Base-by-base conservation (phyloP, 345 rosid species). In the Arabidopsis arenosa region DNA sequence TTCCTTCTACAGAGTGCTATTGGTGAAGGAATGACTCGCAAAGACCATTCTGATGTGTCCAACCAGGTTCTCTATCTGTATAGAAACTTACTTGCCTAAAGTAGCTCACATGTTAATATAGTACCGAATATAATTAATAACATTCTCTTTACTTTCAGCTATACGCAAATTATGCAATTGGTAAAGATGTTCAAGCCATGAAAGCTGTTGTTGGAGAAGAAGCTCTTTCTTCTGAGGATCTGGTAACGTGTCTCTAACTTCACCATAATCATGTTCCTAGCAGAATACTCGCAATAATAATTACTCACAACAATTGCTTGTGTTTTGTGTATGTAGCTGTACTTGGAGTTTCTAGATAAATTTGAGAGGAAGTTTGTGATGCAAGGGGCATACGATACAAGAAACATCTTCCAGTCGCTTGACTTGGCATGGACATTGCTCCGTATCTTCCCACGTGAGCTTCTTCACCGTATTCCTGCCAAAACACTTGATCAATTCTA, bases 131-230 rank as follows among this genome's bases (percentile, higher is more conserved):
- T 4, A 35, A 14, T 28, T 52, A 23, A n/a, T 13, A 45, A n/a
- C 15, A 15, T 63, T 37, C 18, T 37, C 14, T 37, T 35, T 7
- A 37, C 10, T 51, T 39, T 30, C 72, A 95, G 97, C 83, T 96
- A 12, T 96, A 96, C 70, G 99, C 99, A 73, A 96, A 96, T 74
- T 96, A 96, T 87, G 99, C 98, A n/a, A 96, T 93, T 72, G 99
- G 99, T 55, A 96, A 96, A 81, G 99, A 96, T 82, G 99, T 96
- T 26, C 98, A 96, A 78, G 99, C 99, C 53, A 96, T 96, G 99
- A 96, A 96, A 83, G 98, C 98, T 79, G 99, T 96, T 61, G 99
- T 96, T 21, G 99, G 99, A 90, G 99, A 93, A 79, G 99, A 95
- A 89, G 99, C 99, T 23, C 97, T 95, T 79, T 95, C 99, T 68